Conservation (phyloP, 1,284 basidiomycete species). For the Puccinia hordei region DNA sequence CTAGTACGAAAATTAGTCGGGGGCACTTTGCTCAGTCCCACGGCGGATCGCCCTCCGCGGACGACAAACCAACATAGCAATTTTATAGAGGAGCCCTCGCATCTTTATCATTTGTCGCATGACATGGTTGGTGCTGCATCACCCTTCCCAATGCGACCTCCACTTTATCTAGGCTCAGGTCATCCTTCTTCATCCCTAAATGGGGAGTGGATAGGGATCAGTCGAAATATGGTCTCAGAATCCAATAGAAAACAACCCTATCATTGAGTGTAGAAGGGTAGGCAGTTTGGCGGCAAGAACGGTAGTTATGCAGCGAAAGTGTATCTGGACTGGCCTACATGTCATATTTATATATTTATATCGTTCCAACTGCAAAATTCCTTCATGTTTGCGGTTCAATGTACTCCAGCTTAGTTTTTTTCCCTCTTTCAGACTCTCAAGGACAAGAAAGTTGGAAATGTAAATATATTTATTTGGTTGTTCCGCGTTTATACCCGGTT, state of each 20-base stretch:
- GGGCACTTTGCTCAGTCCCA: background rate
- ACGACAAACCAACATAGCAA: background rate
- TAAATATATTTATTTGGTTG: too few relatives aligned
- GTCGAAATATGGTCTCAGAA: background rate
- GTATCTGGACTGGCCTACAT: too few relatives aligned
- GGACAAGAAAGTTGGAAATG: too few relatives aligned
- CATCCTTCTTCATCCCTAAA: background rate
- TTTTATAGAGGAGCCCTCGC: background rate
- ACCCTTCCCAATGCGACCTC: slow-evolving; percentile 48
- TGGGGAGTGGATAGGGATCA: slow-evolving; percentile 11
- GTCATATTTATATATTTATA: too few relatives aligned
- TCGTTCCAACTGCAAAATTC: too few relatives aligned
- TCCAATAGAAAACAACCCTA: background rate
- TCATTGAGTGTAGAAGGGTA: too few relatives aligned
- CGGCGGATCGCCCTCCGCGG: background rate
- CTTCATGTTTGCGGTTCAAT: too few relatives aligned
- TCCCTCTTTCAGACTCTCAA: too few relatives aligned
- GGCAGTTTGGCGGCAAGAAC: too few relatives aligned
- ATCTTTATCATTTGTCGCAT: slow-evolving; percentile 35
- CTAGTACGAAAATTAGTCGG: background rate
- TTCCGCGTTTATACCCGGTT: too few relatives aligned
- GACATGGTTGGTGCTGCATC: slow-evolving; percentile 47
- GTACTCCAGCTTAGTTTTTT: too few relatives aligned
- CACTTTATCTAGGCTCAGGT: background rate
- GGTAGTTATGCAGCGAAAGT: too few relatives aligned